Base-by-base conservation (phyloP, 1,139 yeast genomes). In the Debaryomyces sp. region DNA sequence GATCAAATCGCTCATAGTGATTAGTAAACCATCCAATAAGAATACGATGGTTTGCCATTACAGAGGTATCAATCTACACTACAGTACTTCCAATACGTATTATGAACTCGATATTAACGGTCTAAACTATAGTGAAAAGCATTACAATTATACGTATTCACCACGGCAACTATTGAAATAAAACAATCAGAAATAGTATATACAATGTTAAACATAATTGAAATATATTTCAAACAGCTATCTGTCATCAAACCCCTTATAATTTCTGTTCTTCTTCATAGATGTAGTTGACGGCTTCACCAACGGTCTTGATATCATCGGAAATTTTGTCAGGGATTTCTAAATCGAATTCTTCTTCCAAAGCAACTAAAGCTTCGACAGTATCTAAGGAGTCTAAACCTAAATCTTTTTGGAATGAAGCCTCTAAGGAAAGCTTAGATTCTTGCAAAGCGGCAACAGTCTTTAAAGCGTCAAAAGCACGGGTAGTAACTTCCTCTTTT, bases 331-430 rank as follows among this genome's bases (percentile, higher is more conserved):
- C 89, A 29, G 86, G 86, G 59, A 84, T 80, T 68, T 84, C 88
- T 64, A 84, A 73, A 64, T 84, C 89, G 58, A 84, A 84, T 67
- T 84, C 85, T 70, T 84, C 89, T 70, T 84, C 89, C 61, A 84
- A 80, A 50, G 88, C 87, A 60, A 84, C 89, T 57, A 84, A 73
- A 50, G 87, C 82, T 70, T 84, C 89, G 48, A 84, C 87, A 48
- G 87, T 82, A 60, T 84, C 89, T 55, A 84, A 76, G 6, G 89
- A 84, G 63, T 84, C 89, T 57, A 84, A 71, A n/a, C 86, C 86
- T 63, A 84, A 75, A 61, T 84, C 89, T 60, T 80, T 80, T 60
- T 77, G 79, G 68, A 81, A 81, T 50, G 81, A 76, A 34, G 85
- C 74, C 40, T 73, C 75, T 58, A 73, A 62, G 26, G 68, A 53